phyloP scores from a whole-genome alignment of 352 stramenopile species.

The Pythium brachiatum region DNA sequence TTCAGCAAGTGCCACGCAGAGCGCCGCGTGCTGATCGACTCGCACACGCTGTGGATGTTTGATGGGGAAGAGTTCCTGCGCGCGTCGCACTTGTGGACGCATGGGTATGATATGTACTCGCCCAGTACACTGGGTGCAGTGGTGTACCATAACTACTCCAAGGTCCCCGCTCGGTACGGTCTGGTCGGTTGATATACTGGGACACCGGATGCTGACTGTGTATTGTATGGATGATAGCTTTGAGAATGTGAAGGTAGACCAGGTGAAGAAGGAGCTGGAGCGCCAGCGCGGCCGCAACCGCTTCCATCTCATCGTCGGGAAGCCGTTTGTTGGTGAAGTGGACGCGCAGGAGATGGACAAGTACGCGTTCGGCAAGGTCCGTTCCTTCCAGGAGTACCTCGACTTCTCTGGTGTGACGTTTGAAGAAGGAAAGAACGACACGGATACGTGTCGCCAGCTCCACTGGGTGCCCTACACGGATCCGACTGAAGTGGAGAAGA shows the following conservation, averaged over 20 bases:
- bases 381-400: slow-evolving; percentile 35
- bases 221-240: slow-evolving; percentile 16
- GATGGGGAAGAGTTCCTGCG: slow-evolving; percentile 43
- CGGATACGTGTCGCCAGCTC: slow-evolving; percentile 35
- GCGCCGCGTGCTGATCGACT: slow-evolving; percentile 65
- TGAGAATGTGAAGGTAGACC: slow-evolving; percentile 36
- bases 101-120: slow-evolving; percentile 43
- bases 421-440: slow-evolving; percentile 26
- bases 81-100: slow-evolving; percentile 36
- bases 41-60: slow-evolving; percentile 67
- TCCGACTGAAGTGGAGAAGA: slow-evolving; percentile 29
- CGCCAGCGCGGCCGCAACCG: slow-evolving; percentile 32
- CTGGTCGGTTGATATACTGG: neutral
- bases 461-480: slow-evolving; percentile 43
- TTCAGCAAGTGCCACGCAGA: slow-evolving; percentile 86
- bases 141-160: slow-evolving; percentile 50
- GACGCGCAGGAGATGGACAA: slow-evolving; percentile 38
- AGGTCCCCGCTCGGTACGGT: slow-evolving; percentile 33
- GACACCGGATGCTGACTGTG: neutral
- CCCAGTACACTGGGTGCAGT: slow-evolving; percentile 33
- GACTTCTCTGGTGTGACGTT: slow-evolving; percentile 41
- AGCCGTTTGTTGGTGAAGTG: slow-evolving; percentile 32
- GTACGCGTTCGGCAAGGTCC: slow-evolving; percentile 32
- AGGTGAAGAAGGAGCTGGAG: slow-evolving; percentile 28
- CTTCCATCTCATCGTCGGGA: slow-evolving; percentile 32